Base-by-base conservation (phyloP, 2,329 filamentous ascomycete species). In the Endoconidiophora polonica region DNA sequence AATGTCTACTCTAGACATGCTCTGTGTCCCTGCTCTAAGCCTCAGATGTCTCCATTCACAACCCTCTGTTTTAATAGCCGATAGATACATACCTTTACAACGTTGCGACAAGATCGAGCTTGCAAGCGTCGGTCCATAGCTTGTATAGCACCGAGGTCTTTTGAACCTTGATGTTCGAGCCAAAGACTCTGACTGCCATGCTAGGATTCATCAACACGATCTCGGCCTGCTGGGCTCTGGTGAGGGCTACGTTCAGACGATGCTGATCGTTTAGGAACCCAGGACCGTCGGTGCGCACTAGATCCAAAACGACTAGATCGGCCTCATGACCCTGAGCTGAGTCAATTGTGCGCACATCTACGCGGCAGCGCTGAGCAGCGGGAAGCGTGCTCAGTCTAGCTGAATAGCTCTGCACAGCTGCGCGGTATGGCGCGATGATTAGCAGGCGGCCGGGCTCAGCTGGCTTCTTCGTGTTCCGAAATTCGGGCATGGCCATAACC, bases 271-370 rank as follows among this genome's bases (percentile, higher is more conserved):
- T 63, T 57, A 70, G 65, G 46, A 71, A 70, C 0, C 60, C 61
- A 0, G 65, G 64, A 0, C 58, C 58, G 0, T 56, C 58, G 0
- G 65, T 64, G n/a, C 66, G 59, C 2, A 71, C 68, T 54, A 71
- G 61, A 57, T 72, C 69, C 0, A 72, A 59, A 33, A 70, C 65
- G 0, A 72, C 67, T 4, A 70, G 59, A 39, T 72, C 69, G 0
- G 69, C 68, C 51, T 72, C 66, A 12, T 69, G 67, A 0, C 69
- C 69, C 38, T 71, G 69, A 0, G 66, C 64, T 3, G 63, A 67
- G 46, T 71, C 69, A 1, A 71, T 63, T 0, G 68, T 72, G 16
- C 69, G 55, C 0, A 68, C 63, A 22, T 66, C 59, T 0, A 70
- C 63, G 1, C 66, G 58, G 0, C 54, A 29, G 42, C 60, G 59